A percentile compares a stretch with the other conserved stretches of the same genome.
These are phyloP conservation scores for Cyclospora cayetanensis DNA, from an alignment of 169 alveolate species.

Conservation along the genomic window DNA sequence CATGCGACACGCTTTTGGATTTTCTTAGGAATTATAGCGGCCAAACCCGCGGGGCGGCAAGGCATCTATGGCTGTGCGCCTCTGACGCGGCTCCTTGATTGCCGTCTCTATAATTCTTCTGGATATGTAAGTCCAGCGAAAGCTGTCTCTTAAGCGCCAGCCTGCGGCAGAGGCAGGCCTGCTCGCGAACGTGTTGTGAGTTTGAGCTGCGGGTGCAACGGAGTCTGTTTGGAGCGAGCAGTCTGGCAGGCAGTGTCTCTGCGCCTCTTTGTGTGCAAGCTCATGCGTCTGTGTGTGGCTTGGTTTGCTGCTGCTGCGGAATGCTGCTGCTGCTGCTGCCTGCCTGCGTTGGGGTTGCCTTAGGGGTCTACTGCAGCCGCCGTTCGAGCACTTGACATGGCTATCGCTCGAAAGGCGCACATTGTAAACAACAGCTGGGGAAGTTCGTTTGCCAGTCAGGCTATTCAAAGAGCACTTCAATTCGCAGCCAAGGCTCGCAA, in stretches of 20 bases:
- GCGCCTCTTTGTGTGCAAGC: not conserved
- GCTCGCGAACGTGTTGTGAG: no score
- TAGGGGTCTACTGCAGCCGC: not conserved
- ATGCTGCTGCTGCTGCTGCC: not conserved
- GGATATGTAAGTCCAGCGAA: no score
- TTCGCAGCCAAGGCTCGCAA: not conserved
- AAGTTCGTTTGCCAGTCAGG: no score
- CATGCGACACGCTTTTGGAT: no score
- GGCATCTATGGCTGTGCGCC: no score
- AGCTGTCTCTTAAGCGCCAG: not conserved
- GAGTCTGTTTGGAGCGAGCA: not conserved
- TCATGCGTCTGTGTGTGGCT: not conserved
- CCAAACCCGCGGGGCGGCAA: no score
- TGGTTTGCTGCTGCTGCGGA: not conserved
- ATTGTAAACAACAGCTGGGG: not conserved
- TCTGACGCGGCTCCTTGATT: no score
- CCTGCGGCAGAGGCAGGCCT: no score
- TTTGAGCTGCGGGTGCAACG: not conserved
- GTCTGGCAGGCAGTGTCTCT: not conserved
- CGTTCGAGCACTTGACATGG: not conserved
- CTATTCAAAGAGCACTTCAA: not conserved
- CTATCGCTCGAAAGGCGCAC: not conserved
- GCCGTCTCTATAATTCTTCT: no score
- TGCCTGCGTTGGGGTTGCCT: not conserved
- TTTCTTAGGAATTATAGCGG: no score